Conservation (phyloP, 1,139 yeast genomes). For the Yamadazyma siamensis region DNA sequence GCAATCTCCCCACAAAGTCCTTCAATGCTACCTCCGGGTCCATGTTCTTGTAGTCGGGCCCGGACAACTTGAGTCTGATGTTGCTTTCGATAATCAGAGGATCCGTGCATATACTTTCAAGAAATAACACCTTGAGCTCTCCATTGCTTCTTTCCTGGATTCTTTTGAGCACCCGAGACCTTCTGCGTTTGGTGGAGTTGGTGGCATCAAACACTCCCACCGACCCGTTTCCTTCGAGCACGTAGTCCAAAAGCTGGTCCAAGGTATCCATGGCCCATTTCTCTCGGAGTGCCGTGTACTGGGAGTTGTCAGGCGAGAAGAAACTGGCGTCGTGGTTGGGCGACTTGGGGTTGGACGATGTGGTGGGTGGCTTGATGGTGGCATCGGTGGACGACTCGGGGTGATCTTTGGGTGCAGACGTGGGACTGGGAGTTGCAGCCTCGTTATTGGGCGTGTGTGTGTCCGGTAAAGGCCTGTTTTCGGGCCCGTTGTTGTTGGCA, state of each 20-base stretch:
- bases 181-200: slow-evolving; percentile 75
- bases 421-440: slow-evolving; percentile 2
- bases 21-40: slow-evolving; percentile 75
- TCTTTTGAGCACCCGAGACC: slow-evolving; percentile 64
- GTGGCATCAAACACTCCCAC: slow-evolving; percentile 97
- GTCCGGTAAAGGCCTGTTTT: slow-evolving; percentile 68
- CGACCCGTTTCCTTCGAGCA: slow-evolving; percentile 76
- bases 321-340: slow-evolving; percentile 70
- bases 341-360: slow-evolving; percentile 11
- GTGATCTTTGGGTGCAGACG: slow-evolving; percentile 4
- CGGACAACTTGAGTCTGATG: slow-evolving; percentile 78
- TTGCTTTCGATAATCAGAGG: slow-evolving; percentile 74
- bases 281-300: slow-evolving; percentile 69
- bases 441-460: slow-evolving; percentile 38
- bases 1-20: slow-evolving; percentile 79
- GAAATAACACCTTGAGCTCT: slow-evolving; percentile 73
- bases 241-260: slow-evolving; percentile 77
- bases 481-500: slow-evolving; percentile 68
- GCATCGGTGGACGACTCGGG: neutral
- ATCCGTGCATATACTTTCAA: slow-evolving; percentile 87
- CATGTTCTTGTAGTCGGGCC: slow-evolving; percentile 90
- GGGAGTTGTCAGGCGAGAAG: slow-evolving; percentile 75
- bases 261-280: slow-evolving; percentile 96
- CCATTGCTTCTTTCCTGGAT: slow-evolving; percentile 71
- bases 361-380: no score